These are phyloP conservation scores for Fraxinus paxiana DNA, from an alignment of 305 asterid species.

Conservation along the genomic window DNA sequence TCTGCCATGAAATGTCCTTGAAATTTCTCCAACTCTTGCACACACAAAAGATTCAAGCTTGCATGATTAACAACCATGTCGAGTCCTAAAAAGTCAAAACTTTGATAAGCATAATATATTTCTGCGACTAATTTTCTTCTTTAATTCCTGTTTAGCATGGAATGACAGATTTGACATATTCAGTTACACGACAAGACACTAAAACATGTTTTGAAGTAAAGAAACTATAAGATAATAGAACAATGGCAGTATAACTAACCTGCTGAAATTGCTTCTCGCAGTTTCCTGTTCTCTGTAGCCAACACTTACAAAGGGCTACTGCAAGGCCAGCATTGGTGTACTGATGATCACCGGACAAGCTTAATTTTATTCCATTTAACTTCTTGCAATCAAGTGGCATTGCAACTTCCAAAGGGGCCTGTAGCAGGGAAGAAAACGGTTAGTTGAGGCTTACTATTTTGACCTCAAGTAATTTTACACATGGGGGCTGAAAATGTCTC, in stretches of 20 bases:
- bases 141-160: neutral
- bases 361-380: conserved; percentile 50
- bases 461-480: neutral
- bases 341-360: conserved; percentile 87
- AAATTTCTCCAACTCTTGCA: neutral
- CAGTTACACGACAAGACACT: conserved; percentile 9
- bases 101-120: neutral
- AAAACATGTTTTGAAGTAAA: conserved; percentile 2
- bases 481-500: neutral
- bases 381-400: conserved; percentile 50
- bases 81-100: neutral
- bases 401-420: conserved; percentile 71
- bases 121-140: neutral
- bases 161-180: neutral
- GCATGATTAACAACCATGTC: neutral
- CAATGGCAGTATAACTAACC: conserved; percentile 41
- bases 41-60: neutral
- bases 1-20: neutral
- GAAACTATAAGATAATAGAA: conserved; percentile 12
- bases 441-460: neutral
- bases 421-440: conserved; percentile 22
- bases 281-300: conserved; percentile 68
- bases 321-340: conserved; percentile 82
- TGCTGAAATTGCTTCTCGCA: conserved; percentile 54
- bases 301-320: conserved; percentile 70